Evolutionary conservation across 495 filamentous ascomycete genomes (phyloP), one percentile per base, ranked within the genome.

Genomic region (Penicillium crystallinum): DNA sequence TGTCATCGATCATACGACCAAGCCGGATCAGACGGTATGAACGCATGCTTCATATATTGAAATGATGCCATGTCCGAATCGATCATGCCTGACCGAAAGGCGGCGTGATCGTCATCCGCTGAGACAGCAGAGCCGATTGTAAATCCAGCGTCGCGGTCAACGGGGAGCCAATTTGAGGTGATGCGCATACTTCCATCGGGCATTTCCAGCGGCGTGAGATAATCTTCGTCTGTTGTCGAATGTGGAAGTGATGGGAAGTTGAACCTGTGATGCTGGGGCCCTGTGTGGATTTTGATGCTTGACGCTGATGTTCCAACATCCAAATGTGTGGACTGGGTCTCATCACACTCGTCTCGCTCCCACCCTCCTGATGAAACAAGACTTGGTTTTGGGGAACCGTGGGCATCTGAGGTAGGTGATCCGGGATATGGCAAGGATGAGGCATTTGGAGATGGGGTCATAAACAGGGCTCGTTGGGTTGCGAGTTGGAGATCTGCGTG

Each of bases 81-180:
- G n/a, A 18, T 29, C 3, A 29, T 30, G 15, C n/a, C 2, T 9
- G 25, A 36, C 15, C n/a, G 34, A 11, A 36, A 36, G n/a, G 34
- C 34, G 6, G 34, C n/a, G 14, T 4, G n/a, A 17, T 30, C 17
- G 10, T 30, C 4, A 0, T 41, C 22, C 11, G n/a, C 6, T 10
- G 12, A 22, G 8, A 31, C 21, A 14, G 31, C 15, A 2, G 54
- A 45, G 2, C 55, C 55, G 44, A 73, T 70, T 1, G 68, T 71
- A 37, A 71, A 67, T 4, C 70, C 70, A n/a, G 58, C 68, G 14
- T 58, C 50, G 0, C 66, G 59, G 41, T 73, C 70, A 0, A 73
- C 70, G 4, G 70, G 70, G 1, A 73, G 55, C 70, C 70, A 73
- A 47, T 73, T 73, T 2, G 60, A 47, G 9, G 66, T 68, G 27